Base-by-base conservation (phyloP, 257 asterid species). In the Anisodus acutangulus region DNA sequence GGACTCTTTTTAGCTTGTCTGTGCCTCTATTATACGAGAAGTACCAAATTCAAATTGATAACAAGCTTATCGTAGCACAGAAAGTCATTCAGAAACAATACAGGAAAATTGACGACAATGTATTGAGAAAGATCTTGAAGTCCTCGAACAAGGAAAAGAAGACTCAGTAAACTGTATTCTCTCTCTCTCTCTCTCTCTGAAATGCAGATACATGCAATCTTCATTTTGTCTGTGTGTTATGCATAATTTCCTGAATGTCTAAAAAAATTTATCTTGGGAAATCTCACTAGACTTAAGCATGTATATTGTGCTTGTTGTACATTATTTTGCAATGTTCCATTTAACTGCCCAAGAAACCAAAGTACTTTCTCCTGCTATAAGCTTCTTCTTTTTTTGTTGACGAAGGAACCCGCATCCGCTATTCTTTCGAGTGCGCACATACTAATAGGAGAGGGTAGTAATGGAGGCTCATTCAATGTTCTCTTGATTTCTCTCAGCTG, bases 41-140 rank as follows among this genome's bases (percentile, higher is more conserved):
- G 90, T 93, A 89, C 89, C 99, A 92, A 88, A 88, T 83, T 84
- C 95, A 87, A 87, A 90, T 95, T 39, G 95, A 94, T 80, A 92
- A 88, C 19, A 94, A 94, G 91, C 84, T 93, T 87, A 71, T 85
- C 81, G 79, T 87, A 82, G 92, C 89, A 12, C 89, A 80, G 76
- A 82, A 89, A 63, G 79, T 88, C 53, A 89, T 88, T 88, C 88
- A 76, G 78, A 84, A 83, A 84, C 95, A 91, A 80, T 91, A 89
- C 76, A 86, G 67, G 87, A 92, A 88, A 87, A 47, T 93, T 79
- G 91, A 90, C 85, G 85, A 72, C 12, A 82, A 84, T 81, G 82
- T 91, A 76, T 87, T 91, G 84, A 89, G 85, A 82, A 93, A 89
- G 92, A 87, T 92, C 80, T 89, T 92, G 12, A 67, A 60, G 58